Base-by-base conservation (phyloP, 306 rosid species). In the Medicago lupulina region DNA sequence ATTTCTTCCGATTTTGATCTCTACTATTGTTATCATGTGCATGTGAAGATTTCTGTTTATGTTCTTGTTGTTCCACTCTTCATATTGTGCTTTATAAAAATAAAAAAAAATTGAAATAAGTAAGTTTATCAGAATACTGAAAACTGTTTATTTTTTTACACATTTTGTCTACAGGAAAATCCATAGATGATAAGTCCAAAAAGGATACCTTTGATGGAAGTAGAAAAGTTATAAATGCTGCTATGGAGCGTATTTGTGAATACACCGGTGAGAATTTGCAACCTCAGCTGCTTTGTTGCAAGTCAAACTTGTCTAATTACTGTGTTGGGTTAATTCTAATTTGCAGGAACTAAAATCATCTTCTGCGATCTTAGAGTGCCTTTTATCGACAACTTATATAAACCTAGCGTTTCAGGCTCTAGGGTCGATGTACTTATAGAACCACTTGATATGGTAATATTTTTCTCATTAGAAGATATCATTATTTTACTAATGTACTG, bases 351-450 rank as follows among this genome's bases (percentile, higher is more conserved):
- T 76, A 95, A 95, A 85, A 95, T 95, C 34, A 63, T 95, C 82
- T 95, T 95, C 87, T 89, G 93, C 86, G 99, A 92, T 89, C 84
- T 92, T 82, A 90, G 91, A 87, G 97, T 85, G 59, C 96, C 92
- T 58, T 88, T 92, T 81, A 85, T 95, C n/a, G 90, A 92, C 50
- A 89, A 87, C 78, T 88, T 95, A 51, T 95, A 92, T 80, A 95
- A 92, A 80, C 90, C 96, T 31, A 90, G 87, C 80, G 97, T 90
- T 74, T 74, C 90, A 63, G 91, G 81, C 40, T 86, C 90, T 71
- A 87, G 99, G 75, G 78, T 95, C 66, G 99, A 95, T 76, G 92
- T 90, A 31, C 83, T 95, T 68, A 86, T 89, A 11, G 99, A 89
- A 71, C 93, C 92, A 38, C 97, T 95, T 81, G 99, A 95, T 81